Percentiles rank a stretch among this genome's conserved stretches.
phyloP scores from a whole-genome alignment of 371 early-diverging fungal species.

The Lichtheimia hyalospora region DNA sequence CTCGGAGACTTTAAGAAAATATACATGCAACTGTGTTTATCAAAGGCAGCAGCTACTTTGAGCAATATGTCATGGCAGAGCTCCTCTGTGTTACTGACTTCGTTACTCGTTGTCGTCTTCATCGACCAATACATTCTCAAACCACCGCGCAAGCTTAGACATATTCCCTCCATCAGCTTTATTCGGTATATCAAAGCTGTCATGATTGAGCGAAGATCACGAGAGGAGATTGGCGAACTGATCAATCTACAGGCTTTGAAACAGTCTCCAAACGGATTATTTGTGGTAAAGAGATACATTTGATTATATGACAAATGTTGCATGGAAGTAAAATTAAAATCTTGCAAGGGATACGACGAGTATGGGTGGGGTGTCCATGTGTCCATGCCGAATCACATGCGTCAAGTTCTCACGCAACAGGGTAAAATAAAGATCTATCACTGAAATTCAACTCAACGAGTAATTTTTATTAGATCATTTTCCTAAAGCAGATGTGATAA shows the following conservation, averaged over 20 bases:
- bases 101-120: no score
- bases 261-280: neutral
- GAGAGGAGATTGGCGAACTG: no score
- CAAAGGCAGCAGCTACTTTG: no score
- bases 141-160: constrained; percentile 5
- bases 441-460: neutral
- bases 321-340: no score
- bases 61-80: no score
- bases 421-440: constrained; percentile 3
- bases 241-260: neutral
- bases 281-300: neutral
- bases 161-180: constrained; percentile 2
- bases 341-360: constrained; percentile 1
- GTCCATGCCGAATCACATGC: constrained; percentile 1
- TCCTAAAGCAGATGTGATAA: constrained; percentile 15
- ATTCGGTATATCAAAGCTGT: neutral
- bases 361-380: constrained; percentile 14
- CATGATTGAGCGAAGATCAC: neutral
- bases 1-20: no score
- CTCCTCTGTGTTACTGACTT: no score
- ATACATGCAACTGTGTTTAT: no score
- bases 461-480: constrained; percentile 7
- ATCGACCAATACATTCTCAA: neutral
- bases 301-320: neutral
- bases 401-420: constrained; percentile 7